Base-by-base conservation (phyloP, 2,329 filamentous ascomycete species). In the Botrytis porri region DNA sequence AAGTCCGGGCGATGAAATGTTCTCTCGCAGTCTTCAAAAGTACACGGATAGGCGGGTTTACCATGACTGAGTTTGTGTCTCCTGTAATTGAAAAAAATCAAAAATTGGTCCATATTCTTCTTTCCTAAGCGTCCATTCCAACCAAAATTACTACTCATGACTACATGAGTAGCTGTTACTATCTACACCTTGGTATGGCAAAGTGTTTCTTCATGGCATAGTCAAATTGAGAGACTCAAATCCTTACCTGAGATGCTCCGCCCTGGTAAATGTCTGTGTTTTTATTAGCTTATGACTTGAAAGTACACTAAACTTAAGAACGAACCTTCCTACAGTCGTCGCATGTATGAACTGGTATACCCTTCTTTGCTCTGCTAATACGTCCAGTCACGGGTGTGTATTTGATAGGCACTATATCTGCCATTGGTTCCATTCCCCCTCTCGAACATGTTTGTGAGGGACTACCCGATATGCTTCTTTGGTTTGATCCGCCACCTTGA, bases 1-100 rank as follows among this genome's bases (percentile, higher is more conserved):
- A 91, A 81, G 79, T 91, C 89, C 63, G 85, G 84, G 71, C 89
- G 85, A 75, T 89, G 85, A 75, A 91, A 90, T 22, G 84, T 82
- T 74, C 85, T 86, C 57, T 86, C 87, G 78, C 89, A 91, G 57
- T 86, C 85, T 25, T 85, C 83, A 72, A 85, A 83, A 4, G 80
- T 82, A 75, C 89, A 91, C 54, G 81, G 81, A 76, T 85, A 85
- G 61, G 84, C 83, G 39, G 89, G 87, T 69, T 84, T 85, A 72
- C 86, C 83, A 79, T 90, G 88, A 76, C 87, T 89, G 57, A 89
- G 81, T 79, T 90, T 86, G 79, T 90, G 88, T 71, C 88, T 87
- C 77, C 88, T 89, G 43, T 22, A 69, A 61, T 62, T 1, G 16
- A 37, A 18, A 67, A 67, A 61, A 1, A 66, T 60, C 62, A 48